These are phyloP conservation scores for Penicillium crustosum DNA, from an alignment of 2,329 filamentous ascomycete genomes.

Conservation along the genomic window DNA sequence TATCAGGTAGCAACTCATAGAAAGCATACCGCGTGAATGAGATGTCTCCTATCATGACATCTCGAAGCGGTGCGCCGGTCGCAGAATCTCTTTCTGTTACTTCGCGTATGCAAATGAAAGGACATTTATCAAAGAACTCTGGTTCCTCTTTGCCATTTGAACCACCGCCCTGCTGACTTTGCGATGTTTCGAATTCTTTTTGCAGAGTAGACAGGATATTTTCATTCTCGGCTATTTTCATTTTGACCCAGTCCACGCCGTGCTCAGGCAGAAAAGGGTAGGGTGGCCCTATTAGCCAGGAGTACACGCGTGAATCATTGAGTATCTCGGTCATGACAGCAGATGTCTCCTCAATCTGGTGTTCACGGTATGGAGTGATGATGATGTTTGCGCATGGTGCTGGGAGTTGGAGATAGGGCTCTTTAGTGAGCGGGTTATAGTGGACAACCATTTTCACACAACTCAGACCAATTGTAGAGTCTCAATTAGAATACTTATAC, in stretches of 20 bases:
- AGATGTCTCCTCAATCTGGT: slow-evolving; percentile 14
- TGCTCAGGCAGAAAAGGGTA: slow-evolving; percentile 27
- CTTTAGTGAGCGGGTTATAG: slow-evolving; percentile 17
- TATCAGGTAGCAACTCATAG: slow-evolving; percentile 22
- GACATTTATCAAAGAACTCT: slow-evolving; percentile 19
- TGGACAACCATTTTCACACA: slow-evolving; percentile 19
- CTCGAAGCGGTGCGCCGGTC: slow-evolving; percentile 9
- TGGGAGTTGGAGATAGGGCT: slow-evolving; percentile 29
- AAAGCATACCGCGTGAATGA: slow-evolving; percentile 24
- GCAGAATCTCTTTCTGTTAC: slow-evolving; percentile 7
- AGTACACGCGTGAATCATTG: slow-evolving; percentile 28
- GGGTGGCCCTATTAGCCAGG: slow-evolving; percentile 25
- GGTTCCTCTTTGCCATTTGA: neutral
- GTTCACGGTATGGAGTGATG: slow-evolving; percentile 26
- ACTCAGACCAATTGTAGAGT: neutral
- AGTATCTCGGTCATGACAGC: slow-evolving; percentile 14
- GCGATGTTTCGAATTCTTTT: slow-evolving; percentile 3
- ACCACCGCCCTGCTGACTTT: neutral
- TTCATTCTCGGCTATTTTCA: slow-evolving; percentile 4
- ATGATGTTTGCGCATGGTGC: slow-evolving; percentile 27
- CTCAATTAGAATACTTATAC: neutral
- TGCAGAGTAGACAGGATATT: neutral
- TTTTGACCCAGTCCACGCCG: slow-evolving; percentile 17
- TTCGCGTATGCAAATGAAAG: slow-evolving; percentile 25
- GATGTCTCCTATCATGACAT: slow-evolving; percentile 29